Evolutionary conservation across 1,284 basidiomycete genomes (phyloP).

Genomic region (Tilletia setariae): DNA sequence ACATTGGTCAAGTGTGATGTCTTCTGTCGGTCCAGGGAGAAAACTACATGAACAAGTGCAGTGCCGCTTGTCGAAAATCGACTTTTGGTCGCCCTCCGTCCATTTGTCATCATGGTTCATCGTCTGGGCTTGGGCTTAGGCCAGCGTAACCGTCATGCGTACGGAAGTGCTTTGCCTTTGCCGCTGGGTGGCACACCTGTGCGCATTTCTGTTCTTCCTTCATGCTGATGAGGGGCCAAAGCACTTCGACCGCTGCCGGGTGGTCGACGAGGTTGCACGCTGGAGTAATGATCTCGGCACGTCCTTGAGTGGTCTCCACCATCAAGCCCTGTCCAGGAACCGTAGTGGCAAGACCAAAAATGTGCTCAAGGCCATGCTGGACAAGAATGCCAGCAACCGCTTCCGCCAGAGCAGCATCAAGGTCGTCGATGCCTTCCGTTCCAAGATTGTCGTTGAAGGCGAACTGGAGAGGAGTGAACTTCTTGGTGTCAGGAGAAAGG

Average conservation of each 20-base stretch:
- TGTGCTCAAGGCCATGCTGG: neutral
- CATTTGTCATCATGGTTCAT: too few species aligned
- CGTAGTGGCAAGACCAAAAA: neutral
- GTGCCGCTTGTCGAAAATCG: too few species aligned
- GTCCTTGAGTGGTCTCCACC: neutral
- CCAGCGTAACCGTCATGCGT: too few species aligned
- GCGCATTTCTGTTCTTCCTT: too few species aligned
- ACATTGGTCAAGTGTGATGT: too few species aligned
- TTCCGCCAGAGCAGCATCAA: neutral
- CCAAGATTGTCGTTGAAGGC: neutral
- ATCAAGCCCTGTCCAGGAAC: neutral
- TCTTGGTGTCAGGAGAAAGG: neutral
- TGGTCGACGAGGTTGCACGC: neutral
- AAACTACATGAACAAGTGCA: too few species aligned
- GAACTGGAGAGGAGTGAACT: neutral
- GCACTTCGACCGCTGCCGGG: neutral
- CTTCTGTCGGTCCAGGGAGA: too few species aligned
- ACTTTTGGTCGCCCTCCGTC: too few species aligned
- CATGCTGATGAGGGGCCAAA: too few species aligned
- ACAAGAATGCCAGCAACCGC: neutral
- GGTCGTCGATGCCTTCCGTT: neutral
- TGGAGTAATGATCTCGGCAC: neutral
- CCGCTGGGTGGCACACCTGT: too few species aligned
- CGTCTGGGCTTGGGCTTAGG: too few species aligned
- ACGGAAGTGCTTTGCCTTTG: too few species aligned